Evolutionary conservation across 768 basidiomycete species (phyloP).

Genomic region (Termitomyces sp.): DNA sequence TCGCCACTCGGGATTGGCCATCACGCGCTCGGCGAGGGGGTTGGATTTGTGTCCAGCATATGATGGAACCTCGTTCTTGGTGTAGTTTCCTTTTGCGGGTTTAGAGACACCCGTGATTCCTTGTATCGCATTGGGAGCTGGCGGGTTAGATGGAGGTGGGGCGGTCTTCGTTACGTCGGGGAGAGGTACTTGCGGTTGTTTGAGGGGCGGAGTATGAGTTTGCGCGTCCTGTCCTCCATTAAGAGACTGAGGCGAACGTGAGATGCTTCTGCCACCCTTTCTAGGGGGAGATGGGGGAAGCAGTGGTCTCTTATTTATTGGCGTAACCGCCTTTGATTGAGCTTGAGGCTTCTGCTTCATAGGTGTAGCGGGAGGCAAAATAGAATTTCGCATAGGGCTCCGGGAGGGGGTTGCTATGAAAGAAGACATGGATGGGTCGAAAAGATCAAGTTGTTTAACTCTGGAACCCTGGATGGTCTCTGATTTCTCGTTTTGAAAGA

Average conservation of each 20-base stretch:
- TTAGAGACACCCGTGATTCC: no score
- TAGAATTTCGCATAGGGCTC: background rate
- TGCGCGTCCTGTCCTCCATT: background rate
- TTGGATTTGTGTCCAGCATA: slow-evolving; percentile 75
- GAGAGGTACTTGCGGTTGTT: background rate
- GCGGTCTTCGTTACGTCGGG: background rate
- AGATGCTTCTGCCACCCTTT: background rate
- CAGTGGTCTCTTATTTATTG: background rate
- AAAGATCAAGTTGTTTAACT: slow-evolving; percentile 33
- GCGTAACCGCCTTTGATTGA: background rate
- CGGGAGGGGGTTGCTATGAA: background rate
- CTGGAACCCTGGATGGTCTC: slow-evolving; percentile 49
- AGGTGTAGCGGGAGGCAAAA: slow-evolving; percentile 2
- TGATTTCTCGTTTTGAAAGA: slow-evolving; percentile 42
- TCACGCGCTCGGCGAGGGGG: slow-evolving; percentile 67
- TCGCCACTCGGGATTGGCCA: slow-evolving; percentile 86
- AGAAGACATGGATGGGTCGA: slow-evolving; percentile 16
- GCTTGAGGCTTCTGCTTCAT: slow-evolving; percentile 1
- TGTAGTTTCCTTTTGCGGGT: background rate
- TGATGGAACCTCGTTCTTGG: slow-evolving; percentile 34
- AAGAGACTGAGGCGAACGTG: background rate
- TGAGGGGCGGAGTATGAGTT: background rate
- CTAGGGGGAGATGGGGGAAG: background rate
- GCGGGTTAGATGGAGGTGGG: background rate
- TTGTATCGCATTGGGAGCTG: background rate